Evolutionary conservation across 2,329 filamentous ascomycete species (phyloP), one percentile per base, ranked within the genome.

Genomic region (Colletotrichum sp.): DNA sequence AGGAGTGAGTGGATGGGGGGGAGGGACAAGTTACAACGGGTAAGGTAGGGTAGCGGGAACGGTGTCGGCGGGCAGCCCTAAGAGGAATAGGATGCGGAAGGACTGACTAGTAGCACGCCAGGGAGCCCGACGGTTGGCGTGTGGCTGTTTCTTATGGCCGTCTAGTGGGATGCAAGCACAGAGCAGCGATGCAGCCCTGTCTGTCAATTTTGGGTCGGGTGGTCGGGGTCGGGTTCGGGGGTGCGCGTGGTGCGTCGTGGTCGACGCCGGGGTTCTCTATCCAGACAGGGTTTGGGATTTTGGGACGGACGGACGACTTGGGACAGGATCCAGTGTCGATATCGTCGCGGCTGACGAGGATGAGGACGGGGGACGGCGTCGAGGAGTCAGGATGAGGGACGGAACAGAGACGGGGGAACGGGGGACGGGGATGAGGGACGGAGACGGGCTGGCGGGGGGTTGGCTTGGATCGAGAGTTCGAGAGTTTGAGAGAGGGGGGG

Each of bases 181-280:
- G 34, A 62, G 56, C 66, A 71, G 66, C 66, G 21, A 73, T 70
- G 71, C 71, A 73, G 71, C 71, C 71, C 71, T 73, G 71, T 73
- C 38, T 70, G 71, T 73, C 66, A 56, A 58, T 34, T 70, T 64
- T 8, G 15, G 30, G 32, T 65, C 38, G 30, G 24, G 43, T 30
- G 30, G 65, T 12, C 30, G 18, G 34, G 60, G 65, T 12, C 30
- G 24, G 34, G 60, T 16, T 38, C n/a, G n/a, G 26, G 58, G 58
- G 58, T 28, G 16, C 18, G 36, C 36, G 16, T 38, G 36, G 36
- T 38, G 36, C 36, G 36, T 38, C 15, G 28, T 61, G 58, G 58
- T 18, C 16, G 28, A 34, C n/a, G 38, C 16, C 38, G 32, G 61
- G 61, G 36, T 26, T 38, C n/a, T 30, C 30, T 24, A 48, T 28